Base-by-base conservation (phyloP, 352 stramenopile genomes). In the Pythium rishiriense region DNA sequence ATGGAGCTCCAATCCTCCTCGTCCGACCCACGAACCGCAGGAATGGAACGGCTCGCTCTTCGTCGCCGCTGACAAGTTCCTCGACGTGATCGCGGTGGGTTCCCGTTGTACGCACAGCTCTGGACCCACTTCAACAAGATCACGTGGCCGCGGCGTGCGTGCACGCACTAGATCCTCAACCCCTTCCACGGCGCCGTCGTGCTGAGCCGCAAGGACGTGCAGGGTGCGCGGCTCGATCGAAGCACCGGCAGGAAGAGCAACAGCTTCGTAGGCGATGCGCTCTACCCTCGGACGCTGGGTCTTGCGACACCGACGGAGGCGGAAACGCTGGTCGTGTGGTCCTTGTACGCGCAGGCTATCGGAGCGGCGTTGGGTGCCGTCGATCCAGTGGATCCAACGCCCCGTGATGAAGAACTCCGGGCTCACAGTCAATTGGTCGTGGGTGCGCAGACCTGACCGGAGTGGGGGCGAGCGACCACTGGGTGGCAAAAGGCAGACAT, bases 61-160 rank as follows among this genome's bases (percentile, higher is more conserved):
- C 71, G 68, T 81, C 5, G 67, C 79, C 12, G 79, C 85, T 45
- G 76, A 83, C 69, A 88, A 88, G 69, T 88, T 81, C 62, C 62
- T 25, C 9, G 76, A 85, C 70, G 79, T 85, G 37, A 75, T 82
- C 29, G 64, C 61, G 58, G 76, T 4, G 64, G 72, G 31, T 90
- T 87, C 60, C 84, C 84, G 0, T 77, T 73, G 52, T 84, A 76
- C 42, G 66, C 74, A 21, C 72, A 91, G 19, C 83, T 82, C 49
- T 91, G 79, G 77, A 74, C 73, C 58, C 90, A 91, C 72, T 93
- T 91, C 78, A 50, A 61, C 28, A 80, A 76, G 58, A 75, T 93
- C 59, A 46, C 66, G 63, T 93, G 84, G 84, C 9, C 35, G 6
- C 68, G n/a, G n/a, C n/a, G 72, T 31, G 74, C 89, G 60, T 59